Conservation (phyloP, 177 flowering plant species). For the Vitis hybrid region DNA sequence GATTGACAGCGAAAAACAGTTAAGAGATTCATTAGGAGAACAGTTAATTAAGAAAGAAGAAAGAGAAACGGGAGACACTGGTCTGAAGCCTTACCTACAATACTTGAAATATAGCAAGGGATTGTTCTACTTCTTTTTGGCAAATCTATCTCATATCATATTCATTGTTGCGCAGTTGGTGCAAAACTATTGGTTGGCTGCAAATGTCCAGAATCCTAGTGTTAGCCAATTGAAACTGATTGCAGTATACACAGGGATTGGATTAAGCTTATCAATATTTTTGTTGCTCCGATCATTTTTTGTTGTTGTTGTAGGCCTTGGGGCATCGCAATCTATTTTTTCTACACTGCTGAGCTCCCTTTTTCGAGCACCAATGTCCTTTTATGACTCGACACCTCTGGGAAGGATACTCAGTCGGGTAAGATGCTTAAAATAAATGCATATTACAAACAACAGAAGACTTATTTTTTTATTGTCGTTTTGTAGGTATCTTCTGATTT, state of each 20-base stretch:
- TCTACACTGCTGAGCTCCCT: slow-evolving; percentile 26
- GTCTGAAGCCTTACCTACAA: slow-evolving; percentile 60
- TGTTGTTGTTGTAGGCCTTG: slow-evolving; percentile 18
- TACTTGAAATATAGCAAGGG: slow-evolving; percentile 65
- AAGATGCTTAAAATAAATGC: slow-evolving; percentile 15
- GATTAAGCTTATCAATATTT: slow-evolving; percentile 6
- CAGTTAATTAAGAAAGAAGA: slow-evolving; percentile 75
- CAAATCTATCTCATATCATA: slow-evolving; percentile 27
- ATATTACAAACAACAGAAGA: neutral
- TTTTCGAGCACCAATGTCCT: slow-evolving; percentile 42
- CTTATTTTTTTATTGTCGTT: neutral
- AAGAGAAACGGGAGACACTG: slow-evolving; percentile 62
- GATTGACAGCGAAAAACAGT: slow-evolving; percentile 12
- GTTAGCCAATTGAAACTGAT: slow-evolving; percentile 9
- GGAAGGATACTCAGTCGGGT: slow-evolving; percentile 56
- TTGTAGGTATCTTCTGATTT: slow-evolving; percentile 46
- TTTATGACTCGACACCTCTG: slow-evolving; percentile 39
- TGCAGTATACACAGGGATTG: slow-evolving; percentile 22
- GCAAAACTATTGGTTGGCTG: slow-evolving; percentile 68
- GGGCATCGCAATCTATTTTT: slow-evolving; percentile 27
- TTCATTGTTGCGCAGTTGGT: slow-evolving; percentile 41
- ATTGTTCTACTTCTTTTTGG: slow-evolving; percentile 35
- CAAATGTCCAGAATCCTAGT: slow-evolving; percentile 36
- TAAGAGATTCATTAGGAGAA: slow-evolving; percentile 28
- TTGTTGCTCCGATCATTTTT: slow-evolving; percentile 18